A percentile compares a stretch with the other conserved stretches of the same genome.
Evolutionary conservation across 1,284 basidiomycete genomes (phyloP).

Genomic region (Jaminaea rosea): DNA sequence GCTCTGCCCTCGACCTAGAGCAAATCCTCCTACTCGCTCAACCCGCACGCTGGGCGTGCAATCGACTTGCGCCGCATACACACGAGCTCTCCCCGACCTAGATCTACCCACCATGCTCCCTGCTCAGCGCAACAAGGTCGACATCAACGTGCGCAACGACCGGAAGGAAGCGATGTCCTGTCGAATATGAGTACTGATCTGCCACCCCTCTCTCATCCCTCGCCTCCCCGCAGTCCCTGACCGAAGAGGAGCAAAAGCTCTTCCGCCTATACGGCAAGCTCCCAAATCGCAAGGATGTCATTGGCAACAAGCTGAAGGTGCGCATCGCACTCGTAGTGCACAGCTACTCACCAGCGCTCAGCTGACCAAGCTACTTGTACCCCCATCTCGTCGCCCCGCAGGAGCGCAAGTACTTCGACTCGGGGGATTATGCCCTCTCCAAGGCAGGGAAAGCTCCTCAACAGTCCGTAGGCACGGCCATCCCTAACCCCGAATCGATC

Average conservation of each 20-base stretch:
- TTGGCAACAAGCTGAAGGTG: constrained; percentile 91
- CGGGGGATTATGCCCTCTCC: constrained; percentile 89
- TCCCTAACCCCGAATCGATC: constrained; percentile 72
- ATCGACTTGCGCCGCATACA: too few species aligned
- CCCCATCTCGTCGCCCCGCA: constrained; percentile 44
- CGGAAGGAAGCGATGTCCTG: not conserved
- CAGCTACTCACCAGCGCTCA: too few species aligned
- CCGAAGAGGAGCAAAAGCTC: constrained; percentile 83
- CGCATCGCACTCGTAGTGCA: not conserved
- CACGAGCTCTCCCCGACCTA: too few species aligned
- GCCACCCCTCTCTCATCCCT: not conserved
- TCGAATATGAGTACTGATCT: not conserved
- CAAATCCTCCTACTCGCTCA: too few species aligned
- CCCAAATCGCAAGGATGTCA: constrained; percentile 80
- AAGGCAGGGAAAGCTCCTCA: constrained; percentile 85
- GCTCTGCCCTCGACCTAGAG: too few species aligned
- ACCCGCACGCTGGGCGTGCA: too few species aligned
- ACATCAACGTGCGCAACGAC: constrained; percentile 60
- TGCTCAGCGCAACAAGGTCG: constrained; percentile 75
- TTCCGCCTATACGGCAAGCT: constrained; percentile 91
- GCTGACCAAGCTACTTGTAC: not conserved
- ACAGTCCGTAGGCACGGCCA: constrained; percentile 79
- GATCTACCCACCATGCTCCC: constrained; percentile 70
- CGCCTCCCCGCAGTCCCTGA: constrained; percentile 58
- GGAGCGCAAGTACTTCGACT: constrained; percentile 97